Evolutionary conservation across 2,329 filamentous ascomycete genomes (phyloP), one percentile per base, ranked within the genome.

Genomic region (Fusarium sp.): DNA sequence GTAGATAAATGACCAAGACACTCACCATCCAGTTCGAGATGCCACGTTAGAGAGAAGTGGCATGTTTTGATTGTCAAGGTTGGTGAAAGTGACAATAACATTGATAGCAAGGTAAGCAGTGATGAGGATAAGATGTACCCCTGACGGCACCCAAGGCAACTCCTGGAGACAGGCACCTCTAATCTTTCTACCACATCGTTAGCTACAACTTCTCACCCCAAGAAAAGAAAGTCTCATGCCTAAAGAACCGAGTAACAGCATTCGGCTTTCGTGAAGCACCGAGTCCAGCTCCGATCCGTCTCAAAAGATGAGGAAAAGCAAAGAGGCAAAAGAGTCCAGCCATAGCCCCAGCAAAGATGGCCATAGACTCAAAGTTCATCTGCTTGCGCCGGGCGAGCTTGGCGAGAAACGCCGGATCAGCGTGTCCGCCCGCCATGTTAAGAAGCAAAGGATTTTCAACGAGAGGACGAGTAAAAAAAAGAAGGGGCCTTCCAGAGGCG

Each of bases 1-100:
- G 6, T 18, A 31, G 37, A 3, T 11, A 10, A 20, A 8, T 34
- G 27, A 8, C 24, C 10, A 11, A 10, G 6, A 8, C 10, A 73
- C 82, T 70, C 68, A 84, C 84, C 84, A 85, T 66, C 80, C 84
- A 16, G 82, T 77, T 45, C 84, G 76, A 24, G 84, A 79, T 2
- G 80, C 82, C n/a, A 85, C 50, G 62, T 84, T 84, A 24, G 79
- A 76, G 31, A 77, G 68, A 31, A 80, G 66, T 0, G 76, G 56
- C 72, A 83, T 70, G 24, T 76, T 79, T 13, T 75, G 67, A 56
- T 80, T 78, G 63, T 84, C 77, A n/a, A 82, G 67, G 62, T 82
- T 79, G 10, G 77, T 78, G 50, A 85, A 82, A 7, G 77, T 74
- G 20, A 81, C 67, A 18, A 80, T 66, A 18, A 83, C 16, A 57